Base-by-base conservation (phyloP, 805 yeast species). In the Lipomyces yamanashiensis region DNA sequence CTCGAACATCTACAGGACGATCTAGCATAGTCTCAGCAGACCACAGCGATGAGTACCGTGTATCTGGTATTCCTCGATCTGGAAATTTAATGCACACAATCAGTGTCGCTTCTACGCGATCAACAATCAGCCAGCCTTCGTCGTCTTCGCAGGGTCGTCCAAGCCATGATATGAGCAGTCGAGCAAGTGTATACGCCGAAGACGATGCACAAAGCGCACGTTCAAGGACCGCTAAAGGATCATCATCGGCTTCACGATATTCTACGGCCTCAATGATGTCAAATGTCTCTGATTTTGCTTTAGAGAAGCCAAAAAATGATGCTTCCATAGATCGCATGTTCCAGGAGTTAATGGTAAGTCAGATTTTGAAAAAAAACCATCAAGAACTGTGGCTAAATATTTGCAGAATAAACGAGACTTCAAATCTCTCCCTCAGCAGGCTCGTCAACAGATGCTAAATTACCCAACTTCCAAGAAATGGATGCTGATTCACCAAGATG, bases 401-500 rank as follows among this genome's bases (percentile, higher is more conserved):
- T 28, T 12, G 19, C 53, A 68, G 71, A 74, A 74, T 61, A 74
- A 75, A 61, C 84, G 97, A 71, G 96, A 92, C 74, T 88, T 90
- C 76, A 85, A 81, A 65, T 77, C 81, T 48, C 77, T 88, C 39
- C 90, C 97, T 0, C 84, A 84, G 33, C 84, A 83, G 57, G 96
- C 95, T 2, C 86, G 87, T 68, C 82, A 80, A 61, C 95, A 90
- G 72, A 86, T 93, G 89, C 80, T 85, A 71, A 83, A 82, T 69
- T 92, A 88, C 73, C 84, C 88, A 49, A 78, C 84, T 0, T 90
- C 88, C 54, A 90, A 91, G 71, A 93, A 93, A 76, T 92, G 97
- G 96, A 86, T 90, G 87, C 81, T 92, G 68, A 87, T 92, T 47
- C 85, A 88, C 68, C 98, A 92, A 74, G 97, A 92, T 74, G 85